These are phyloP conservation scores for Apiospora arundinis DNA, from an alignment of 2,329 filamentous ascomycete genomes.

Conservation along the genomic window DNA sequence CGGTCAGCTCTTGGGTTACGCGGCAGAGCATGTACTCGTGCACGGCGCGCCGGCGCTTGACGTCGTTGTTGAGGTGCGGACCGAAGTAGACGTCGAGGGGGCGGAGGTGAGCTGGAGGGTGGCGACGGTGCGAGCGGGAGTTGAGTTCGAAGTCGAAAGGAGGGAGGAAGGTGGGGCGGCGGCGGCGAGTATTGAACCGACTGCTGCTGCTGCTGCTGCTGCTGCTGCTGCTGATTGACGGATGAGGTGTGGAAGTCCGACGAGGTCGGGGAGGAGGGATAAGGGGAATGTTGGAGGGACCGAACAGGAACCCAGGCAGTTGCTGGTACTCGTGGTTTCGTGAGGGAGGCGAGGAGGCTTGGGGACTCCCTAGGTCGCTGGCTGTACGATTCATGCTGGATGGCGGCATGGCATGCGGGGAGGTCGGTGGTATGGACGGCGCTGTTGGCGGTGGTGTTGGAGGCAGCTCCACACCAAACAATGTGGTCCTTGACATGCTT, in stretches of 20 bases:
- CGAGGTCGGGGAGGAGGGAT: too few relatives aligned
- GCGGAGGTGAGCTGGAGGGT: neutral
- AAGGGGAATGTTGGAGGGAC: too few relatives aligned
- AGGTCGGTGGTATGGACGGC: neutral
- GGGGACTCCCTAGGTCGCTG: neutral
- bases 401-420: too few relatives aligned
- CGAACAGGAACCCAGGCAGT: too few relatives aligned
- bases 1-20: neutral
- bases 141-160: too few relatives aligned
- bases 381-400: too few relatives aligned
- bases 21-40: constrained; percentile 6
- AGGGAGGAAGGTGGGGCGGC: neutral
- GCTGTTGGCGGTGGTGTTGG: neutral
- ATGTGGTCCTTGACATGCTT: neutral
- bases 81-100: neutral
- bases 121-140: neutral
- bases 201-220: neutral
- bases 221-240: neutral
- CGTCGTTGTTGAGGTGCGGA: neutral
- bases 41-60: neutral
- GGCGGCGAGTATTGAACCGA: neutral
- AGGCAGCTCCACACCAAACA: neutral
- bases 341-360: too few relatives aligned
- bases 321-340: too few relatives aligned
- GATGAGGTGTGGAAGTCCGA: too few relatives aligned